Percentiles rank a stretch among this genome's conserved stretches.
These are phyloP conservation scores for Selaginella moellendorffii DNA, from an alignment of 75 land plant genomes.

Conservation along the genomic window DNA sequence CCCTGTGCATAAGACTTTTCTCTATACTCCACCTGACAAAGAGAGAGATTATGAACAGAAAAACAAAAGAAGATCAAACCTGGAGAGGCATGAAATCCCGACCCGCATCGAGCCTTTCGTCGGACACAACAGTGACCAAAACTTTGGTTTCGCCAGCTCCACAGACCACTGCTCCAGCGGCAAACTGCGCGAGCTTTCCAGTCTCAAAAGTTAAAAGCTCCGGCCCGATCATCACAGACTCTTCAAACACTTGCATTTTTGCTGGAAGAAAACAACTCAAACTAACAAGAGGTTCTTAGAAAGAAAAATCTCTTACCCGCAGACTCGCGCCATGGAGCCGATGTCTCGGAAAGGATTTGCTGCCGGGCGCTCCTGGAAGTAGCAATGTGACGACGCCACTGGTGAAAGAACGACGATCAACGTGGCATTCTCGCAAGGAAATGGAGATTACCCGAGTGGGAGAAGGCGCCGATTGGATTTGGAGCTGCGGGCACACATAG, in stretches of 20 bases:
- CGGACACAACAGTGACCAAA: slow-evolving; percentile 59
- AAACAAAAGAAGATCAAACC: slow-evolving; percentile 18
- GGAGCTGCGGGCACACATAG: no score
- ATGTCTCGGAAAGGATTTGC: neutral
- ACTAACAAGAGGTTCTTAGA: neutral
- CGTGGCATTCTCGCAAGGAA: no score
- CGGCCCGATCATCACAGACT: slow-evolving; percentile 55
- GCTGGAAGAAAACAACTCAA: slow-evolving; percentile 2
- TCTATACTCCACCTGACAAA: slow-evolving; percentile 68
- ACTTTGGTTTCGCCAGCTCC: slow-evolving; percentile 70
- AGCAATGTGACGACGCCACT: neutral
- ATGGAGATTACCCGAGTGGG: no score
- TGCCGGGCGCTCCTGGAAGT: neutral
- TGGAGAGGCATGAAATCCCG: slow-evolving; percentile 75
- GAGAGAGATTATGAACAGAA: neutral
- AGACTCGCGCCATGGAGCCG: neutral
- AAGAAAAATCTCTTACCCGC: neutral
- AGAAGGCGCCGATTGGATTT: no score
- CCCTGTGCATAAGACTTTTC: slow-evolving; percentile 95
- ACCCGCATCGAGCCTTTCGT: slow-evolving; percentile 18
- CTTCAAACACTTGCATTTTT: slow-evolving; percentile 44
- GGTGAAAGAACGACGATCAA: no score
- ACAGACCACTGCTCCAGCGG: slow-evolving; percentile 77
- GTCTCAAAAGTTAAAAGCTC: slow-evolving; percentile 50
- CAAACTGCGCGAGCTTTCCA: slow-evolving; percentile 77